Evolutionary conservation across 2,329 filamentous ascomycete genomes (phyloP), one percentile per base, ranked within the genome.

Genomic region (Onygena corvina): DNA sequence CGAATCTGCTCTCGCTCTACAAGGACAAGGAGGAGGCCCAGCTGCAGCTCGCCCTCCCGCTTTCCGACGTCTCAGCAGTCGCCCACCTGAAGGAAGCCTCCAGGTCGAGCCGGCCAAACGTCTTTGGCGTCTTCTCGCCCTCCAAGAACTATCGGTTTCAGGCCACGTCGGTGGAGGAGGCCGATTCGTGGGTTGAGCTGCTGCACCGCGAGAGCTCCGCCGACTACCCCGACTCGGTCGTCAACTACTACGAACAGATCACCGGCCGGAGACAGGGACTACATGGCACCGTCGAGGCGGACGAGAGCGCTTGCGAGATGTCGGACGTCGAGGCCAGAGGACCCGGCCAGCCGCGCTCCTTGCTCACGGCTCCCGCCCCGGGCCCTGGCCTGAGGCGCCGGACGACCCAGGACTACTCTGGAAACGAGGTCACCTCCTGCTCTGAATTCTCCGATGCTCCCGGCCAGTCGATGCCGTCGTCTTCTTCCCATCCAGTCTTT

Each of bases 121-220:
- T 95, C 53, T 96, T 98, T 63, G 92, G 86, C 16, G 76, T 96
- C 40, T 98, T 94, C 67, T 90, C 88, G 0, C 85, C 89, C 0
- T 84, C 88, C 12, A 83, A 84, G 56, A 96, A 95, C 68, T 94
- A 84, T 67, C 88, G 95, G 60, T 80, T 98, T 52, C 84, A 94
- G 65, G 88, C 86, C 0, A 64, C 73, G 27, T 83, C 77, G 3
- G 76, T 80, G 46, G 72, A 79, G 51, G 89, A 95, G 54, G 86
- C 86, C 4, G 77, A 85, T 53, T 81, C 85, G 60, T 98, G 92
- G 92, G 85, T 95, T 14, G 75, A 85, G 21, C 68, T 84, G 47
- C 89, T 96, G 59, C 78, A 88, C 44, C 72, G 73, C 50, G 82
- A 92, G 59, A 86, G 88, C 14, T 80, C 85, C 50, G 86, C 93